Base-by-base conservation (phyloP, 495 filamentous ascomycete species). In the Xylaria venustula region DNA sequence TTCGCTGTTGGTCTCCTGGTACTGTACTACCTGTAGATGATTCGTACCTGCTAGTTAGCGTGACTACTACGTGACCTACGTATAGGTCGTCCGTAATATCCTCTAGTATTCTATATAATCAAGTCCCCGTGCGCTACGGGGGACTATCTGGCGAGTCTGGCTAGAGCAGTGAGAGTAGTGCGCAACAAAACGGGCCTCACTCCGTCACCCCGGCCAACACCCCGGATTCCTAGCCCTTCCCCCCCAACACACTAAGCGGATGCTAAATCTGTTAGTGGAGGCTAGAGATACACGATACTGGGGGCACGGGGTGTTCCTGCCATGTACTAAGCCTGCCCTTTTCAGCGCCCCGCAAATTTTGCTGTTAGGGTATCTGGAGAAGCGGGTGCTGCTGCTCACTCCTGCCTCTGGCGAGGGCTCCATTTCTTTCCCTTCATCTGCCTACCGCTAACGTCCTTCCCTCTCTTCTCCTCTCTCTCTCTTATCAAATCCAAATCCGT, bases 381-480 rank as follows among this genome's bases (percentile, higher is more conserved):
- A 58, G 54, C 44, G 54, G 54, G 44, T 19, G 44, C 54, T 49
- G 30, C 48, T n/a, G n/a, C n/a, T n/a, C n/a, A n/a, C n/a, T n/a
- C n/a, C n/a, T n/a, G n/a, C n/a, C n/a, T n/a, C n/a, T n/a, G n/a
- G n/a, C n/a, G n/a, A n/a, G 52, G 52, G 59, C 42, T 52, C 60
- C 60, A 23, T 58, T 64, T 69, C 68, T 62, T 49, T n/a, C n/a
- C n/a, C 44, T 60, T 42, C 56, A 59, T 64, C 30, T 34, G 11
- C 5, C 30, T 5, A 5, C 11, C 30, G 53, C 48, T 46, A 62
- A 61, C 26, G n/a, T 64, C 53, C 42, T 40, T 57, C 61, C 47
- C 53, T 41, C 52, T 42, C 47, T 51, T 20, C 47, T 57, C 58
- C 58, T 28, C 49, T 28, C 48, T 53, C 15, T 52, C 54, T 51